These are phyloP conservation scores for Coemansia sp. DNA, from an alignment of 192 early-diverging fungal species.

Conservation along the genomic window DNA sequence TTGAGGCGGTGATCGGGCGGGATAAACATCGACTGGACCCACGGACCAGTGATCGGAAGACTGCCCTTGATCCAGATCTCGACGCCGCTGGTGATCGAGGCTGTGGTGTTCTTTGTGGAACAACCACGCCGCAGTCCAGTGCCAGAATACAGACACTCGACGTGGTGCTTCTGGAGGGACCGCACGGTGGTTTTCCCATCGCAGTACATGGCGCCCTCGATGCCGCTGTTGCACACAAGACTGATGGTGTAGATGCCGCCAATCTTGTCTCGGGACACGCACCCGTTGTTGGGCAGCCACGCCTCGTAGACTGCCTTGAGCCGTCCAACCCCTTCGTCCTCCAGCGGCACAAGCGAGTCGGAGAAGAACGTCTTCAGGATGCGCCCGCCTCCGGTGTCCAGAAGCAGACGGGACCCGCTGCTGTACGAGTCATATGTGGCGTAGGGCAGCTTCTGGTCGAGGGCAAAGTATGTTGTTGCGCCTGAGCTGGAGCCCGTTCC, in stretches of 20 bases:
- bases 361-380: conserved; percentile 44
- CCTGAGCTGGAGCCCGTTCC: background rate
- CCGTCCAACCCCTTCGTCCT: conserved; percentile 42
- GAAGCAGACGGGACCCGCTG: conserved; percentile 22
- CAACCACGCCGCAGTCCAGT: conserved; percentile 29
- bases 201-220: conserved; percentile 25
- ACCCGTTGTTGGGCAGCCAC: conserved; percentile 34
- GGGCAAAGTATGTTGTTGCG: background rate
- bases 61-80: conserved; percentile 55
- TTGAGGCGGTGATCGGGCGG: conserved; percentile 44
- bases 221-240: conserved; percentile 14
- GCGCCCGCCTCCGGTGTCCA: conserved; percentile 22
- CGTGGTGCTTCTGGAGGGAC: conserved; percentile 25
- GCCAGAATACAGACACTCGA: conserved; percentile 42
- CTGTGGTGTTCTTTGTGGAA: background rate
- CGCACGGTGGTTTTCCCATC: conserved; percentile 1
- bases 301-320: conserved; percentile 49
- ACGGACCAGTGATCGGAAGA: conserved; percentile 38
- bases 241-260: conserved; percentile 41
- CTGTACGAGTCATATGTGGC: conserved; percentile 29
- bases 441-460: conserved; percentile 24
- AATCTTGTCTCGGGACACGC: conserved; percentile 28
- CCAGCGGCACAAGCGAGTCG: conserved; percentile 32
- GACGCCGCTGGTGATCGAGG: conserved; percentile 21
- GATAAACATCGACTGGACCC: conserved; percentile 46